Evolutionary conservation across 805 yeast species (phyloP).

Genomic region (Sugiyamaella lignohabitans): DNA sequence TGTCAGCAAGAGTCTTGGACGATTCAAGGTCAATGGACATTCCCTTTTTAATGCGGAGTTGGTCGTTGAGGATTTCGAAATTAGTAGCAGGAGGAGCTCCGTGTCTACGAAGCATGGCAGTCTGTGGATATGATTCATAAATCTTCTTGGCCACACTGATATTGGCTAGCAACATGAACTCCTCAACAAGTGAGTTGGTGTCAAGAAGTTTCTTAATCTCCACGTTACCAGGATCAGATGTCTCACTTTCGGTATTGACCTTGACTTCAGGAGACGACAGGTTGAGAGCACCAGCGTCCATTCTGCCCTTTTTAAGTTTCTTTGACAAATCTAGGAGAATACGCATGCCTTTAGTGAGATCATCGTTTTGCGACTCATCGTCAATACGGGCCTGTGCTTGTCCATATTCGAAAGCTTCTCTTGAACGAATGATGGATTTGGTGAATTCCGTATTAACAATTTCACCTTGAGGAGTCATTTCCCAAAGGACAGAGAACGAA

Average conservation of each 20-base stretch:
- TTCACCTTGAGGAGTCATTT: conserved; percentile 77
- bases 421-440: conserved; percentile 82
- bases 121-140: conserved; percentile 89
- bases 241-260: conserved; percentile 94
- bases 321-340: conserved; percentile 72
- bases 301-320: conserved; percentile 72
- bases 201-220: conserved; percentile 83
- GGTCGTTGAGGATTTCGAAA: conserved; percentile 83
- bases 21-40: conserved; percentile 73
- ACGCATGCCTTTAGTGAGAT: conserved; percentile 84
- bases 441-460: conserved; percentile 72
- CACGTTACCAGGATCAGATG: conserved; percentile 93
- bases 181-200: conserved; percentile 95
- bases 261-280: conserved; percentile 97
- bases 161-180: conserved; percentile 95
- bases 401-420: conserved; percentile 93
- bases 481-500: conserved; percentile 96
- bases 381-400: conserved; percentile 89
- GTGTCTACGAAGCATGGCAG: conserved; percentile 97
- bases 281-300: conserved; percentile 94
- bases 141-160: conserved; percentile 92
- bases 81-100: conserved; percentile 95
- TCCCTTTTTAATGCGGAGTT: conserved; percentile 74
- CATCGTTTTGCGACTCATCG: conserved; percentile 68
- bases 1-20: conserved; percentile 87